A percentile compares a stretch with the other conserved stretches of the same genome.
These are phyloP conservation scores for Helotiales sp. DNA, from an alignment of 2,329 filamentous ascomycete genomes.

Conservation along the genomic window DNA sequence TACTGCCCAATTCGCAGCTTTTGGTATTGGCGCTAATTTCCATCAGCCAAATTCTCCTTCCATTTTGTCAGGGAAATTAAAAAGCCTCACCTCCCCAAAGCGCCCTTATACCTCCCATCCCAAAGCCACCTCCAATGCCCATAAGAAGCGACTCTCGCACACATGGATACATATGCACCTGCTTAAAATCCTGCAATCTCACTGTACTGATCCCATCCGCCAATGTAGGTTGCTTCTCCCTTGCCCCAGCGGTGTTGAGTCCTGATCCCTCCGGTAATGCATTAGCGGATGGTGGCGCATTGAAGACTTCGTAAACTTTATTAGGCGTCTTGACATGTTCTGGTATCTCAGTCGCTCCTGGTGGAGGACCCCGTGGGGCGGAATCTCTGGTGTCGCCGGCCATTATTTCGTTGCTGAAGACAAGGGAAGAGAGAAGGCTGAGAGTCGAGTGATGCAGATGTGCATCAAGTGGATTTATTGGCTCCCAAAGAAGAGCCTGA, in stretches of 20 bases:
- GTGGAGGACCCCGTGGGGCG: slow-evolving; percentile 35
- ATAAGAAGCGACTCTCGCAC: slow-evolving; percentile 79
- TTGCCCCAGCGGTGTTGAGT: slow-evolving; percentile 35
- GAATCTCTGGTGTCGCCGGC: slow-evolving; percentile 38
- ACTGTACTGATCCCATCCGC: slow-evolving; percentile 67
- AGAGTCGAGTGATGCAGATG: slow-evolving; percentile 5
- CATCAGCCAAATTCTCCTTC: slow-evolving; percentile 1
- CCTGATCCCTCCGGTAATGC: slow-evolving; percentile 34
- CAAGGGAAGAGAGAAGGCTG: neutral
- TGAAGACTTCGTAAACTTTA: slow-evolving; percentile 43
- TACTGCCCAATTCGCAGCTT: slow-evolving; percentile 83
- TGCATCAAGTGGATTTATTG: slow-evolving; percentile 11
- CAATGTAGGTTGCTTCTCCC: slow-evolving; percentile 41
- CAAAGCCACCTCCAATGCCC: slow-evolving; percentile 79
- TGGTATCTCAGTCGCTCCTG: slow-evolving; percentile 37
- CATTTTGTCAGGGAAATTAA: neutral
- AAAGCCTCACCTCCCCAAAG: slow-evolving; percentile 68
- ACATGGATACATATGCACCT: slow-evolving; percentile 78
- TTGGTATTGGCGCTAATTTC: slow-evolving; percentile 57
- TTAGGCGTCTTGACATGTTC: slow-evolving; percentile 35
- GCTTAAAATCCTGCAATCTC: slow-evolving; percentile 66
- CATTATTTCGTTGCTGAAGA: slow-evolving; percentile 27
- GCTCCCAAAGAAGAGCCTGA: neutral
- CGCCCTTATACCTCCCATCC: slow-evolving; percentile 70
- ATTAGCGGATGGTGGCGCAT: slow-evolving; percentile 34